Base-by-base conservation (phyloP, 108 stramenopile species). In the Conticribra weissflogii region DNA sequence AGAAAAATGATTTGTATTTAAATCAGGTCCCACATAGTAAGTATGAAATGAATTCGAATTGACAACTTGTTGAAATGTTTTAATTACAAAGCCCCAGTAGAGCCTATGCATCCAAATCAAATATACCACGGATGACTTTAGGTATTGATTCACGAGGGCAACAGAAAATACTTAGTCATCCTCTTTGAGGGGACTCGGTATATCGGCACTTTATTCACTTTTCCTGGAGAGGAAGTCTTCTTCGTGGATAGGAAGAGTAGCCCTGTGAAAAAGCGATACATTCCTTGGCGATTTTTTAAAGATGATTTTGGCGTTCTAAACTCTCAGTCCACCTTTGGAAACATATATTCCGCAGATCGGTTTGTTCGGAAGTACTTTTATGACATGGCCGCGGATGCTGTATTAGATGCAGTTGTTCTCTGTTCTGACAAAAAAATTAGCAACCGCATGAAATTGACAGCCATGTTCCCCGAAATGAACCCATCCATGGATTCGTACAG, bases 391-490 rank as follows among this genome's bases (percentile, higher is more conserved):
- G 78, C 89, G 0, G 68, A 86, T 29, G 89, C 92, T 15, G 75
- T 82, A 18, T 59, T 86, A 31, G 82, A 94, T 33, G 93, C 93
- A 22, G 84, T 76, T n/a, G 55, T 86, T 29, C 47, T 81, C 32
- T 94, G 90, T 64, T 86, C 87, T 9, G 51, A 88, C 15, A 82
- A 79, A 44, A 78, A 83, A 33, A 73, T 88, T 17, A 77, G 83
- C 29, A 88, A 94, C 63, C 83, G 93, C 21, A 89, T 94, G 90
- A 85, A 89, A 64, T 74, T 94, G 52, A 79, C 74, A 23, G 68
- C 65, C 60, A 79, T 89, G 86, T 91, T 94, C 78, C 93, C 93
- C n/a, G 93, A 91, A 65, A 86, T 88, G 86, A 91, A 94, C 66
- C 88, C 93, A 25, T 76, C 79, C 3, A 94, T 94, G 93, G 93